These are phyloP conservation scores for Tetratostichococcus sp. DNA, from an alignment of 139 green algal species.

Conservation along the genomic window DNA sequence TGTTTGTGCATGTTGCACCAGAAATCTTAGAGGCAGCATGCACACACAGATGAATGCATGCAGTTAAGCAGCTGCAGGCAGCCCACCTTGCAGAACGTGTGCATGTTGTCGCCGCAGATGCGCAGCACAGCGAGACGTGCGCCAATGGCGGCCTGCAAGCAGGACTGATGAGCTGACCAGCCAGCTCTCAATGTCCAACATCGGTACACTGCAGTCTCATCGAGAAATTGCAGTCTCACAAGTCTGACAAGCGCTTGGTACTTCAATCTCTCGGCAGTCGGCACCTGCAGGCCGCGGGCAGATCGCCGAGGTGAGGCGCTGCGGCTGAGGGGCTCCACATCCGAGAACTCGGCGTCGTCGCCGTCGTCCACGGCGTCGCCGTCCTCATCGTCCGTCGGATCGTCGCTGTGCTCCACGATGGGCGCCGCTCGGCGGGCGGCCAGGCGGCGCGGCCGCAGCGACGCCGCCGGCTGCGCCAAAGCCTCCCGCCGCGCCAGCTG, in stretches of 20 bases:
- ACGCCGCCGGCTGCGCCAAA: not conserved
- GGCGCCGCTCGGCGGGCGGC: not conserved
- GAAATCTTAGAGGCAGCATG: too few relatives aligned
- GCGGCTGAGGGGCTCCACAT: not conserved
- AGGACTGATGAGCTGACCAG: not conserved
- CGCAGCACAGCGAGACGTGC: not conserved
- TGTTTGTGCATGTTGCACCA: too few relatives aligned
- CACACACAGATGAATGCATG: too few relatives aligned
- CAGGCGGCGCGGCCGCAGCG: not conserved
- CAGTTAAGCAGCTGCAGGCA: too few relatives aligned
- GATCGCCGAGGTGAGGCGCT: not conserved
- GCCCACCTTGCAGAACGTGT: not conserved
- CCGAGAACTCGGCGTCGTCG: conserved; percentile 11
- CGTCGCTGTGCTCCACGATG: not conserved
- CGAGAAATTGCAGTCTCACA: too few relatives aligned
- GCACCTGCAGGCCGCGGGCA: not conserved
- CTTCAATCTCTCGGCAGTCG: not conserved
- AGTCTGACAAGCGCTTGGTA: too few relatives aligned
- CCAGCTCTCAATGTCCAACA: too few relatives aligned
- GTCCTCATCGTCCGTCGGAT: not conserved
- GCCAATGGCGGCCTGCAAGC: not conserved
- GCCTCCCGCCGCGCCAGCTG: not conserved
- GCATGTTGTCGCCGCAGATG: not conserved
- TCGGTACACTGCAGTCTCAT: too few relatives aligned
- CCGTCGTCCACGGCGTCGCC: conserved; percentile 3